Evolutionary conservation across 495 filamentous ascomycete species (phyloP), one percentile per base, ranked within the genome.

Genomic region (Platismatia glauca): DNA sequence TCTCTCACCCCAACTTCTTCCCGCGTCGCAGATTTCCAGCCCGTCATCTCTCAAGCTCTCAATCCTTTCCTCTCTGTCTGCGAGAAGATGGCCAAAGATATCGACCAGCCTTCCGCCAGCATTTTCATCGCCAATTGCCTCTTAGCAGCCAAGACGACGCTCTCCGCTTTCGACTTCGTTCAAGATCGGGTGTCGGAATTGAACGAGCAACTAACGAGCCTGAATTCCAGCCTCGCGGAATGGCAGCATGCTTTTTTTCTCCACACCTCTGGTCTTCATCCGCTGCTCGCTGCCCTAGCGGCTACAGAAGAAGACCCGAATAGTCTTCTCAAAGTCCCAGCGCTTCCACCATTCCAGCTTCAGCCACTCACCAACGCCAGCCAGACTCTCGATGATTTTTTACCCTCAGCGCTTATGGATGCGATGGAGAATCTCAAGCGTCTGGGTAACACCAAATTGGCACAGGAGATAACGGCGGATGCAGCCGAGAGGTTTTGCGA

Each of bases 371-470:
- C 80, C 16, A 71, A 76, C 41, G 85, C 86, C 9, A 87, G 86
- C 69, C 89, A 95, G 68, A 81, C 82, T 33, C 82, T 98, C 6
- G 95, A 98, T 72, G 86, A 89, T 66, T 97, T 96, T 74, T 79
- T 98, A 27, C 91, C 92, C 0, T 93, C 89, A 12, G 94, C 93
- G 12, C 75, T 96, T 22, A 94, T 96, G 82, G 94, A 98, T 71
- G 90, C 92, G 5, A 81, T 86, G 61, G 85, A 94, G 63, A 87
- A 90, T 60, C 72, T 98, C 52, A 87, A 86, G 66, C 77, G 80
- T 16, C 74, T 97, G 16, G 83, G 84, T 63, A 89, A 87, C 7
- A 78, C 86, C 9, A 80, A 75, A 63, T 76, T 95, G 50, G 85
- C 86, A 20, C 82, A 86, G 46, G 81, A 86, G 52, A 81, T 96